Evolutionary conservation across 352 stramenopile genomes (phyloP), one percentile per base, ranked within the genome.

Genomic region (Globisporangium uncinulatum): DNA sequence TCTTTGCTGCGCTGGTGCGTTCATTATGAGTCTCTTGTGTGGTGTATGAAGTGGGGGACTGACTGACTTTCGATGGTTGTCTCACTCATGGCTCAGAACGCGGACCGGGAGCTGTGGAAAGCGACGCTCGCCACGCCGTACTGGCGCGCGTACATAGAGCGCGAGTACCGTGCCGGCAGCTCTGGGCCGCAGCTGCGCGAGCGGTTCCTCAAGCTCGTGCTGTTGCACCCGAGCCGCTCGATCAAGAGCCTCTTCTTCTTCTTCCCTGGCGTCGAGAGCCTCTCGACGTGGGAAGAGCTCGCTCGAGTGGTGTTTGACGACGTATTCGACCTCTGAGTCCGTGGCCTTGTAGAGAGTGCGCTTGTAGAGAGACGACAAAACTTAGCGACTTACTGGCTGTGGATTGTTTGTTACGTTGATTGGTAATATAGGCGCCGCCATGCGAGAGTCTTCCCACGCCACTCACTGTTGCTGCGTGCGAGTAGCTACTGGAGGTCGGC

Each of bases 181-280:
- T 17, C 48, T 4, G 21, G 31, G 2, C 15, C 14, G 19, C 48
- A 41, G 8, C 58, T 88, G 29, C 67, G 71, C 10, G 76, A 91
- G 54, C 83, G 83, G 6, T 83, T 94, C 51, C 57, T 93, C n/a
- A 69, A 80, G 46, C 63, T 94, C 45, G 74, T 86, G 37, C 62
- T 94, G 31, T 59, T 94, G 17, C 82, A 94, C 59, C 83, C 83
- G n/a, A 92, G 80, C 54, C 83, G 71, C 19, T 86, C 81, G 1
- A 60, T 88, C 49, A 79, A 85, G 58, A 73, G 65, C 11, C 54
- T 94, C 15, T 86, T 92, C 56, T 71, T 89, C 54, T 87, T 86
- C 57, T 86, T 83, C 58, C 85, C 85, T 0, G 55, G 70, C 15
- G 70, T 73, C 44, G 31, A 50, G 20, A 65, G 58, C 24, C 51